Evolutionary conservation across 129 eudicot genomes (phyloP).

Genomic region (Deinandra increscens): DNA sequence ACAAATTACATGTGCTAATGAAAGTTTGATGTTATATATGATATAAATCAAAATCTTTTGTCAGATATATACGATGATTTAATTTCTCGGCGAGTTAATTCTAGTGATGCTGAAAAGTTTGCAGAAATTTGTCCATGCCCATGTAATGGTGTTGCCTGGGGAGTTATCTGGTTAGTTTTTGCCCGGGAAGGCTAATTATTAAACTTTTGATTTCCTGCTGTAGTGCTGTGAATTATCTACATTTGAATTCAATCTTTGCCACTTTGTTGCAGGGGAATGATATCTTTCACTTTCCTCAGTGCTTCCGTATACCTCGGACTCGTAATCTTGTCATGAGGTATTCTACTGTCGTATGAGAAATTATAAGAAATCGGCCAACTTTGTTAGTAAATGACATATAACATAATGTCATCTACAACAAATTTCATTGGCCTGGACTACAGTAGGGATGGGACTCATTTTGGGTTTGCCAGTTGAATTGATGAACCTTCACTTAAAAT

Average conservation of each 20-base stretch:
- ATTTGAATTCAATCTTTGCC: conserved; percentile 4
- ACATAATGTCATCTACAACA: no score
- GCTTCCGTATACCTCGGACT: conserved; percentile 92
- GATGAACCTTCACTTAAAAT: not conserved
- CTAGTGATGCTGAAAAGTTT: conserved; percentile 99
- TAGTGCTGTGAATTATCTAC: not conserved
- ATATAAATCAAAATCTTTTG: conserved; percentile 9
- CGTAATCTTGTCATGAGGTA: conserved; percentile 95
- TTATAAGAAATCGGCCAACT: not conserved
- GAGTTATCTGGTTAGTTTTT: conserved; percentile 74
- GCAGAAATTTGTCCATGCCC: conserved; percentile 98
- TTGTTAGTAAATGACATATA: not conserved
- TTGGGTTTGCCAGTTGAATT: not conserved
- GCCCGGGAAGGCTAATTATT: not conserved
- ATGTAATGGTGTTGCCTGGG: conserved; percentile 93
- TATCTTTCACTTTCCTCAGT: conserved; percentile 73
- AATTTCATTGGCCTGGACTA: not conserved
- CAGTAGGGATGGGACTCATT: not conserved
- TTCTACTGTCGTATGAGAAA: conserved; percentile 8
- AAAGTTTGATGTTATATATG: not conserved
- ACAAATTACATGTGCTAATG: not conserved
- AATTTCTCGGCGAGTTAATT: conserved; percentile 84
- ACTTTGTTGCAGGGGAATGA: conserved; percentile 81
- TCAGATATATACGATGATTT: conserved; percentile 97
- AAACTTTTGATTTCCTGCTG: not conserved